phyloP scores from a whole-genome alignment of 768 basidiomycete species.

The Boletus huronensis region DNA sequence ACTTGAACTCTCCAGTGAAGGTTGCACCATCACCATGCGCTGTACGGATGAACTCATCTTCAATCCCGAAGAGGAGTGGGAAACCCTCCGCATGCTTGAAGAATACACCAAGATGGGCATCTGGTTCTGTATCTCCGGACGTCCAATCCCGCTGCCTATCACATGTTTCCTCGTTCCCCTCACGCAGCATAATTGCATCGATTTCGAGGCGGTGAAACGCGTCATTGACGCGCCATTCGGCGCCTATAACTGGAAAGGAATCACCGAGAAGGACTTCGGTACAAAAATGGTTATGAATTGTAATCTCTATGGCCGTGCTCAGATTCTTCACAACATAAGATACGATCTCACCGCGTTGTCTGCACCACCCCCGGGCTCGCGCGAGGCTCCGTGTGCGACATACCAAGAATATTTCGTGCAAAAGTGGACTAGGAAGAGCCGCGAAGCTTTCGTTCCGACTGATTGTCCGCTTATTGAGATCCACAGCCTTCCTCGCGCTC shows the following conservation, averaged over 20 bases:
- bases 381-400: constrained; percentile 44
- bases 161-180: constrained; percentile 69
- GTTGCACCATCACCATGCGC: constrained; percentile 36
- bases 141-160: constrained; percentile 47
- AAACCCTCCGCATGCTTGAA: constrained; percentile 52
- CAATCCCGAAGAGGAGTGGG: constrained; percentile 42
- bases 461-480: constrained; percentile 66
- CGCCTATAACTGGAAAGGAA: constrained; percentile 49
- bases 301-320: constrained; percentile 53
- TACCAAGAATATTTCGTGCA: constrained; percentile 59
- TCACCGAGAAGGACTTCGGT: constrained; percentile 48
- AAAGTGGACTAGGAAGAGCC: constrained; percentile 51
- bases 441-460: constrained; percentile 42
- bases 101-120: constrained; percentile 61
- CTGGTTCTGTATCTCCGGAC: constrained; percentile 59
- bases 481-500: constrained; percentile 39
- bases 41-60: constrained; percentile 48
- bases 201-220: constrained; percentile 54
- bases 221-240: constrained; percentile 51
- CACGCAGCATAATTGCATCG: constrained; percentile 43
- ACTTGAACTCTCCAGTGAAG: constrained; percentile 41
- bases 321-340: constrained; percentile 56
- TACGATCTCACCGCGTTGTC: constrained; percentile 67
- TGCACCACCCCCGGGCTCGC: constrained; percentile 46
- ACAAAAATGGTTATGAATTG: constrained; percentile 52